Base-by-base conservation (phyloP, 1,284 basidiomycete genomes). In the Ceratobasidium papillatum region DNA sequence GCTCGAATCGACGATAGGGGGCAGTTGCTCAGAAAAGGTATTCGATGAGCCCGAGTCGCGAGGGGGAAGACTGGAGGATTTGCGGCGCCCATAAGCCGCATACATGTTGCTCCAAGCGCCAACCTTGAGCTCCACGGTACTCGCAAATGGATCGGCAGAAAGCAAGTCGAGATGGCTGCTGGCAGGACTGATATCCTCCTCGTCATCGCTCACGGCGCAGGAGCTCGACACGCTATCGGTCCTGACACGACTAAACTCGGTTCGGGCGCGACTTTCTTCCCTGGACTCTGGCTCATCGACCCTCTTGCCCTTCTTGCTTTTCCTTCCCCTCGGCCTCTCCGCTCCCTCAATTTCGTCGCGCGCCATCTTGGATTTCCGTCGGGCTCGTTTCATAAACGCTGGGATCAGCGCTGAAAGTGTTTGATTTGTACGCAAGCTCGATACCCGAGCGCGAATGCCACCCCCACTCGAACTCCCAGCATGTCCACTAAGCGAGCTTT, bases 71-170 rank as follows among this genome's bases (percentile, higher is more conserved):
- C n/a, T 43, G 17, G 59, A 38, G 17, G 59, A 61, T 22, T 61
- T 61, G 59, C 59, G 34, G 36, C 59, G n/a, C 41, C 59, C 59
- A n/a, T 43, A 27, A n/a, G 5, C 32, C 41, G 68, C 68, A 71
- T 71, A 71, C 68, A 71, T 71, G 54, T 71, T 5, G 68, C 68
- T 71, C 68, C 68, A 71, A 19, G 68, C 68, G 3, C 68, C 68
- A 34, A 71, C 68, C 56, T 71, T 71, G 54, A 71, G 43, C 27
- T 54, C 43, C 25, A 71, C 54, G 9, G 68, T 71, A 27, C 68
- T 71, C 25, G 68, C 68, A 41, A 71, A 71, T n/a, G 68, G 68
- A 71, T 71, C 68, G 56, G 68, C 30, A 30, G 68, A 71, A 7
- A 71, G 41, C 38, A 71, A 56, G 43, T 71, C 68, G 41, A 71